Conservation (phyloP, 495 filamentous ascomycete species). For the Chaetomium cochliodes region DNA sequence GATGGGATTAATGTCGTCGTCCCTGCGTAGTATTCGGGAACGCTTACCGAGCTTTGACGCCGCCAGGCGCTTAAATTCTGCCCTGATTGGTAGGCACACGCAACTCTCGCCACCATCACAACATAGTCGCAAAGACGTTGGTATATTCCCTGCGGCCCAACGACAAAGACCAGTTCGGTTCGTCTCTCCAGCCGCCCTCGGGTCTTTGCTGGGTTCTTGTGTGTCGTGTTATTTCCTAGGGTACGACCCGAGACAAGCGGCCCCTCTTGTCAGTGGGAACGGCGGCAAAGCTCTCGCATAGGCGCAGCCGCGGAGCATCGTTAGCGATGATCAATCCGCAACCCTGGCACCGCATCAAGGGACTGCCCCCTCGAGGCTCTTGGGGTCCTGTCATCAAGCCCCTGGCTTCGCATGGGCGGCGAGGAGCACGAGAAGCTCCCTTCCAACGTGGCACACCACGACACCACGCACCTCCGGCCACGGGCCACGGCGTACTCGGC, state of each 20-base stretch:
- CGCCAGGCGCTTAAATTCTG: slow-evolving; percentile 18
- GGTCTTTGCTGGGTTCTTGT: too few species aligned
- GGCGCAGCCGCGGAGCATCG: background rate
- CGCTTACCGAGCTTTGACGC: slow-evolving; percentile 9
- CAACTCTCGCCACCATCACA: slow-evolving; percentile 19
- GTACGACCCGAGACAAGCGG: background rate
- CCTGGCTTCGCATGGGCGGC: background rate
- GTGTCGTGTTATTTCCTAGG: slow-evolving; percentile 1
- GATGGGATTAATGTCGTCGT: background rate
- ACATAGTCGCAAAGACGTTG: slow-evolving; percentile 9
- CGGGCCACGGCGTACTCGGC: background rate
- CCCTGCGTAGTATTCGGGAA: background rate
- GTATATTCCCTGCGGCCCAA: slow-evolving; percentile 7
- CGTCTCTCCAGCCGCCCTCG: background rate
- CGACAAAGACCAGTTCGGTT: background rate
- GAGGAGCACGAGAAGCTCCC: background rate
- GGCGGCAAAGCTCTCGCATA: background rate
- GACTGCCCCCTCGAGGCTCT: too few species aligned
- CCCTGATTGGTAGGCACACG: slow-evolving; percentile 23
- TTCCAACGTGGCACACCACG: background rate
- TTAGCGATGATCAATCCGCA: background rate
- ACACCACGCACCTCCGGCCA: background rate
- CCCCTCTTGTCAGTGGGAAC: background rate
- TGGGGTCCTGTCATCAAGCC: background rate
- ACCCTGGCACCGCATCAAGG: background rate